Evolutionary conservation across 495 filamentous ascomycete genomes (phyloP).

Genomic region (Lasiosphaeris hirsuta): DNA sequence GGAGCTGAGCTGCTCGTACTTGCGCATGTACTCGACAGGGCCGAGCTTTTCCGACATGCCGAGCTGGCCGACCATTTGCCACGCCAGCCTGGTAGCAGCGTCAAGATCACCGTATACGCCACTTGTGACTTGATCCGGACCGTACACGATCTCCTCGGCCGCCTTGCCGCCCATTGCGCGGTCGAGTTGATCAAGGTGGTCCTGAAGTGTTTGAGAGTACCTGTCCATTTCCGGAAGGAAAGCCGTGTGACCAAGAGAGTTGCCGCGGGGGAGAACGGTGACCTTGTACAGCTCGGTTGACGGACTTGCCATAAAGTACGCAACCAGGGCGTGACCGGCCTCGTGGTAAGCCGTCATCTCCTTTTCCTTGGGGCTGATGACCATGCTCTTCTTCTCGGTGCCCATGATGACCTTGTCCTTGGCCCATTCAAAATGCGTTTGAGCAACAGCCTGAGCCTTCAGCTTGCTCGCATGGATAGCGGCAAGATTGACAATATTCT

Average conservation of each 20-base stretch:
- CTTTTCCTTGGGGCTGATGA: slow-evolving; percentile 78
- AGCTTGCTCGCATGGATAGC: slow-evolving; percentile 85
- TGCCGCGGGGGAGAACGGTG: slow-evolving; percentile 89
- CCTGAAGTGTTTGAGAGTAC: slow-evolving; percentile 69
- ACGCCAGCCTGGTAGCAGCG: slow-evolving; percentile 73
- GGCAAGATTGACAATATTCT: slow-evolving; percentile 95
- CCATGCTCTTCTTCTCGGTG: slow-evolving; percentile 78
- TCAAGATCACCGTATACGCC: slow-evolving; percentile 67
- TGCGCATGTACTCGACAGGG: slow-evolving; percentile 77
- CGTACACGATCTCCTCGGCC: slow-evolving; percentile 90
- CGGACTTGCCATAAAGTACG: slow-evolving; percentile 66
- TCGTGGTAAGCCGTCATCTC: slow-evolving; percentile 98
- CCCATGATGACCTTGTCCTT: slow-evolving; percentile 99
- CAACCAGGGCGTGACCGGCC: slow-evolving; percentile 89
- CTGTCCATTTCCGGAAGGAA: slow-evolving; percentile 87
- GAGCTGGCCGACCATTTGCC: slow-evolving; percentile 76
- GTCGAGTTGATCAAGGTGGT: slow-evolving; percentile 74
- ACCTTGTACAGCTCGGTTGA: slow-evolving; percentile 86
- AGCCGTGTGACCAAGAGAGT: slow-evolving; percentile 78
- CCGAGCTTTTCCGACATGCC: slow-evolving; percentile 89
- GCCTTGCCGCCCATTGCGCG: slow-evolving; percentile 87
- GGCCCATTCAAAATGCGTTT: slow-evolving; percentile 89
- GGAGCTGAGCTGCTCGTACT: slow-evolving; percentile 76
- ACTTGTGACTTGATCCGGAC: slow-evolving; percentile 78
- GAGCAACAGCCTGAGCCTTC: slow-evolving; percentile 66